Evolutionary conservation across 352 stramenopile species (phyloP).

Genomic region (Phytophthora nicotianae): DNA sequence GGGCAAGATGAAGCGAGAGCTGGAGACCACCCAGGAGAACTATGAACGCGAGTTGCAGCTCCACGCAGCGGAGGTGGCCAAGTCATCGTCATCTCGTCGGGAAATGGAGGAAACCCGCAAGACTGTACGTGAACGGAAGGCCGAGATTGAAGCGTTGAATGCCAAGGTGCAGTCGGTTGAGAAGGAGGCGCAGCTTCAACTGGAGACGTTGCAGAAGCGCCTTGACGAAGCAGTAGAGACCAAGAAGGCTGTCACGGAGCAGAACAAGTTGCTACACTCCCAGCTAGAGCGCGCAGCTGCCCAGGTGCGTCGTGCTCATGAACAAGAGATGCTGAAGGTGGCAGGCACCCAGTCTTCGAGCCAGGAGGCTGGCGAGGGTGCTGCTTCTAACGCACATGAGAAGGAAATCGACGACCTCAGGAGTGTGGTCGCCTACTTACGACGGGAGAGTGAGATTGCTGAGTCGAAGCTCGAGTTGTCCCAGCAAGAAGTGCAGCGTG

Average conservation of each 20-base stretch:
- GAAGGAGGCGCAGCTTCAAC: conserved; percentile 39
- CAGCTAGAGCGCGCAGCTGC: conserved; percentile 66
- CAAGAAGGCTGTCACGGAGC: conserved; percentile 56
- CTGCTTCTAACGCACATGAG: conserved; percentile 32
- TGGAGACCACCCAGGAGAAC: conserved; percentile 65
- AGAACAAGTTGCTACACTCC: conserved; percentile 78
- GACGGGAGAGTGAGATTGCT: conserved; percentile 69
- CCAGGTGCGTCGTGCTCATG: conserved; percentile 65
- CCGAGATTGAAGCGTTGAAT: conserved; percentile 48
- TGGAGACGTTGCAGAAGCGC: conserved; percentile 53
- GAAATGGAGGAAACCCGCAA: conserved; percentile 58
- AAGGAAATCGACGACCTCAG: conserved; percentile 79
- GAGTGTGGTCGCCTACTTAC: conserved; percentile 73
- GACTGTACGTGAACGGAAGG: conserved; percentile 41
- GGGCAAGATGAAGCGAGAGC: conserved; percentile 44
- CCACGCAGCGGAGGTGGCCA: conserved; percentile 68
- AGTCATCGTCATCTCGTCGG: conserved; percentile 53
- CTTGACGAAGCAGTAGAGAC: conserved; percentile 54
- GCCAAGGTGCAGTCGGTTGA: conserved; percentile 42
- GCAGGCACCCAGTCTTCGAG: conserved; percentile 18
- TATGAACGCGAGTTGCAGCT: conserved; percentile 88
- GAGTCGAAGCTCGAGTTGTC: conserved; percentile 74
- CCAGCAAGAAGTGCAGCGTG: conserved; percentile 70
- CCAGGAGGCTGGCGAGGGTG: conserved; percentile 34
- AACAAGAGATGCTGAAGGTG: conserved; percentile 53